Evolutionary conservation across 2,329 filamentous ascomycete species (phyloP).

Genomic region (Delphinella strobiligena): DNA sequence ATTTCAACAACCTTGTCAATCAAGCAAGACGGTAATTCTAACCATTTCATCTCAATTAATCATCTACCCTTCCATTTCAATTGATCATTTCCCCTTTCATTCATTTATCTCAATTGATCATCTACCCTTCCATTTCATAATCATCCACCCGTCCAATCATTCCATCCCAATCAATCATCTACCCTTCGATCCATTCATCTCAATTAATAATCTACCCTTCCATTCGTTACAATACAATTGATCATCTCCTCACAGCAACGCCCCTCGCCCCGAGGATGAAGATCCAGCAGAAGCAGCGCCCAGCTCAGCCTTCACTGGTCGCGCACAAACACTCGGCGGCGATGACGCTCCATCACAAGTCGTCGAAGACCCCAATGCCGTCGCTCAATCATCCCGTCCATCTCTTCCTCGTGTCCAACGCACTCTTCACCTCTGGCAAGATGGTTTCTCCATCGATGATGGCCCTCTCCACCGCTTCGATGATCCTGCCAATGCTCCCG

Average conservation of each 20-base stretch:
- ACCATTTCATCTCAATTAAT: background rate
- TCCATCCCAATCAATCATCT: too few species aligned
- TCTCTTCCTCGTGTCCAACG: constrained; percentile 44
- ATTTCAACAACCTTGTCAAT: constrained; percentile 38
- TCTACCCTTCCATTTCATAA: background rate
- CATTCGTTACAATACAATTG: too few species aligned
- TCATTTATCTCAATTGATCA: background rate
- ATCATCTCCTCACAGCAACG: constrained; percentile 38
- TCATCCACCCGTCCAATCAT: too few species aligned
- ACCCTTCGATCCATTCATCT: too few species aligned
- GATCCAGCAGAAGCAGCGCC: constrained; percentile 29
- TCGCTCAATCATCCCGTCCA: constrained; percentile 26
- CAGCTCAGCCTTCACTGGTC: constrained; percentile 47
- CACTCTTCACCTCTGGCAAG: constrained; percentile 66
- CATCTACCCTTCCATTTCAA: too few species aligned
- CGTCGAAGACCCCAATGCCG: constrained; percentile 48
- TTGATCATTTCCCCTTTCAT: background rate
- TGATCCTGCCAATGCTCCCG: constrained; percentile 60
- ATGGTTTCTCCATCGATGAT: constrained; percentile 78
- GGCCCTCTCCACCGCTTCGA: constrained; percentile 67
- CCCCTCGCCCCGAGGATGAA: constrained; percentile 45
- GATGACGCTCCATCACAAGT: constrained; percentile 60
- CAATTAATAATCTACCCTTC: too few species aligned
- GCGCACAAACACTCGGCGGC: constrained; percentile 65
- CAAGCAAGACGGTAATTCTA: constrained; percentile 26